Conservation (phyloP, 768 basidiomycete genomes). For the Leccinum broughii region DNA sequence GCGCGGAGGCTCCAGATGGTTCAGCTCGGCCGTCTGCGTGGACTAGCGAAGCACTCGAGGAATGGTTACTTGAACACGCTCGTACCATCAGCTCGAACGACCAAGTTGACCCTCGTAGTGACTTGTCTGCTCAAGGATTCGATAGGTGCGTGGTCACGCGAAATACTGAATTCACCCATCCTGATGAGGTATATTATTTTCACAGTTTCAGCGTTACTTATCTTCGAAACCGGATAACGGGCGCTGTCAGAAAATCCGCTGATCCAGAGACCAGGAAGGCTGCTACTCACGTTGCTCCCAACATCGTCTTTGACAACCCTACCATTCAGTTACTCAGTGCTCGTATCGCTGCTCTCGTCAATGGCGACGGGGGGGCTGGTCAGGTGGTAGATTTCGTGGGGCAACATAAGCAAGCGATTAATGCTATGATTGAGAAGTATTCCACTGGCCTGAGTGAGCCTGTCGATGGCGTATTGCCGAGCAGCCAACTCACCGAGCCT, state of each 20-base stretch:
- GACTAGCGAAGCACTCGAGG: slow-evolving; percentile 18
- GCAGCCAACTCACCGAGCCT: slow-evolving; percentile 2
- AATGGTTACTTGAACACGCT: slow-evolving; percentile 33
- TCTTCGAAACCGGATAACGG: slow-evolving; percentile 26
- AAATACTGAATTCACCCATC: neutral
- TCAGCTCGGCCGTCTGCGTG: slow-evolving; percentile 27
- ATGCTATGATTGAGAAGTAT: slow-evolving; percentile 44
- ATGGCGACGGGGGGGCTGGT: neutral
- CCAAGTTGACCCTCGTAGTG: slow-evolving; percentile 12
- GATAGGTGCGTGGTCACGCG: slow-evolving; percentile 33
- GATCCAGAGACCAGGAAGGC: slow-evolving; percentile 30
- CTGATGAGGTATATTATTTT: neutral
- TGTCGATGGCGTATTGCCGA: slow-evolving; percentile 11
- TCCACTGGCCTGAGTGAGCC: slow-evolving; percentile 16
- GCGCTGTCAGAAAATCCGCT: slow-evolving; percentile 32
- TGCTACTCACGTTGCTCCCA: slow-evolving; percentile 26
- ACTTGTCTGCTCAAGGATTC: slow-evolving; percentile 38
- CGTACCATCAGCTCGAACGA: slow-evolving; percentile 10
- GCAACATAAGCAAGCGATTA: slow-evolving; percentile 28
- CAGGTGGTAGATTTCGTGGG: slow-evolving; percentile 2
- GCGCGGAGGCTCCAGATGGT: slow-evolving; percentile 17
- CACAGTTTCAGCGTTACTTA: slow-evolving; percentile 32
- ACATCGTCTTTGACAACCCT: slow-evolving; percentile 41
- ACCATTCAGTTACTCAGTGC: slow-evolving; percentile 38
- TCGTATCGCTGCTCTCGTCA: slow-evolving; percentile 16